These are phyloP conservation scores for Dioszegia crocea DNA, from an alignment of 768 basidiomycete species.

Conservation along the genomic window DNA sequence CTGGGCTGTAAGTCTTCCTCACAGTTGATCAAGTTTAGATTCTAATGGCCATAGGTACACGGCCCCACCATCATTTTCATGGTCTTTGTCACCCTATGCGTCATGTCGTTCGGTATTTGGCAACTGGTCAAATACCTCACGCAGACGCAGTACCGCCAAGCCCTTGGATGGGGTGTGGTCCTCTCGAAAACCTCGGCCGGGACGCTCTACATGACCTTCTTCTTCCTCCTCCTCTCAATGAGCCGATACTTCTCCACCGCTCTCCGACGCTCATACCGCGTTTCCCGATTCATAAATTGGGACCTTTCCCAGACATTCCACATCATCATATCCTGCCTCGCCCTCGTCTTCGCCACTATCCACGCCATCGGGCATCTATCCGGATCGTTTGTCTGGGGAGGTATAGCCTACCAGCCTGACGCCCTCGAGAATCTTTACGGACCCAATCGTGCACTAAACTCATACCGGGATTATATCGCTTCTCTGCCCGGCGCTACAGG, in stretches of 20 bases:
- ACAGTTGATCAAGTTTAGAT: too few species aligned
- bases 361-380: constrained; percentile 25
- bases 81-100: constrained; percentile 10
- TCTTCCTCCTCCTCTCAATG: constrained; percentile 27
- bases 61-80: constrained; percentile 23
- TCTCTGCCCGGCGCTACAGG: constrained; percentile 17
- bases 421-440: constrained; percentile 13
- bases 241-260: constrained; percentile 23
- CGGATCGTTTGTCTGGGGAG: constrained; percentile 23
- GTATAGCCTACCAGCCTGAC: background rate
- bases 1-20: constrained; percentile 14
- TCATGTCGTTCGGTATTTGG: constrained; percentile 19
- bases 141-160: constrained; percentile 11
- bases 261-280: constrained; percentile 17
- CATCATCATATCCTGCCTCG: constrained; percentile 18
- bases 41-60: background rate
- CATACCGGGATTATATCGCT: constrained; percentile 17
- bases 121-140: constrained; percentile 24
- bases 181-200: constrained; percentile 27
- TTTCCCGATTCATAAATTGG: constrained; percentile 28
- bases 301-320: constrained; percentile 27
- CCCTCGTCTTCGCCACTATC: constrained; percentile 17
- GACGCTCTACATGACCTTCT: constrained; percentile 18
- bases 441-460: constrained; percentile 6
- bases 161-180: constrained; percentile 28